A percentile compares a stretch with the other conserved stretches of the same genome.
These are phyloP conservation scores for Brassica rapa DNA, from an alignment of 345 rosid genomes.

Conservation along the genomic window DNA sequence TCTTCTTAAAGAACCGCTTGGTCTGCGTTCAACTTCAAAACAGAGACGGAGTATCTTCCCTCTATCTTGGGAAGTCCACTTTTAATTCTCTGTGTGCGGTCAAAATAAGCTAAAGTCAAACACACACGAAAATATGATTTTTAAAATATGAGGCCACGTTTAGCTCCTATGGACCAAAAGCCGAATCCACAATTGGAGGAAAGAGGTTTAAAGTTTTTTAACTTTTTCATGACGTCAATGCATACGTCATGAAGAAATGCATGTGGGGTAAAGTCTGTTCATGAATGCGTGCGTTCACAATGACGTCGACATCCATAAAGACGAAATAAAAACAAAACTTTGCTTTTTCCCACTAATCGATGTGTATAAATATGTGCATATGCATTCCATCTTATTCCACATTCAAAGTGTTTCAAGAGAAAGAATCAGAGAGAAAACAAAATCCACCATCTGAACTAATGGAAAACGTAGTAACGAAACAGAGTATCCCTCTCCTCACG, in stretches of 20 bases:
- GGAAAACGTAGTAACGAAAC: conserved; percentile 22
- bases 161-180: no score
- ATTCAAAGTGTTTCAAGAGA: not conserved
- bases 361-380: not conserved
- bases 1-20: not conserved
- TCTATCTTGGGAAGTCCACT: not conserved
- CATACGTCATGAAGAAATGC: conserved; percentile 1
- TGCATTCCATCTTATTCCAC: conserved; percentile 5
- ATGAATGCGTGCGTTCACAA: conserved; percentile 27
- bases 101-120: not conserved
- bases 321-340: not conserved
- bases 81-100: not conserved
- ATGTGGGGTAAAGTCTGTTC: conserved; percentile 2
- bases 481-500: conserved; percentile 36
- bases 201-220: not conserved
- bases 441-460: not conserved
- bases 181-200: not conserved
- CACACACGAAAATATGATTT: not conserved
- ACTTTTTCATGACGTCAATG: conserved; percentile 25
- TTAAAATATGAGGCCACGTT: not conserved
- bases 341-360: not conserved
- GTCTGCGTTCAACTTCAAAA: not conserved
- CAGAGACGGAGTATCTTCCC: not conserved
- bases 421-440: not conserved
- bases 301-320: conserved; percentile 3